Conservation (phyloP, 257 asterid species). For the Rubia yunnanensis region DNA sequence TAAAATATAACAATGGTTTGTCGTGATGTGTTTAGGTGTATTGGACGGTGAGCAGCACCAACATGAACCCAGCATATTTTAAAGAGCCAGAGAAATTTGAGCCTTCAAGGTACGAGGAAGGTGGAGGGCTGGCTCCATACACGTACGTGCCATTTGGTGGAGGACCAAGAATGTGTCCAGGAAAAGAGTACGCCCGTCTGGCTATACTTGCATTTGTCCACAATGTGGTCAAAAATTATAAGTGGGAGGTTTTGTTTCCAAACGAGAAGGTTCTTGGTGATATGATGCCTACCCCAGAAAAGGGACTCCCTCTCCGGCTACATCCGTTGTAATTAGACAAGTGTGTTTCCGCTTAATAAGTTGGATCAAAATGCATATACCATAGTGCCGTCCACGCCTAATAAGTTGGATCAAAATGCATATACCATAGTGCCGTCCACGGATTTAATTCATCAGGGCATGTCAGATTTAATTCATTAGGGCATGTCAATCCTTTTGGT, state of each 20-base stretch:
- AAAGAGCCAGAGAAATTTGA: conserved; percentile 47
- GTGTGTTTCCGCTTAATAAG: not conserved
- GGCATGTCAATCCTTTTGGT: too few species aligned
- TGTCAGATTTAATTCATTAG: too few species aligned
- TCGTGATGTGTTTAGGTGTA: conserved; percentile 43
- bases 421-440: too few species aligned
- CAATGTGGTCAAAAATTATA: conserved; percentile 39
- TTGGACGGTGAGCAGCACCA: conserved; percentile 59
- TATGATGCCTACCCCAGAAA: conserved; percentile 71
- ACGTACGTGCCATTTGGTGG: conserved; percentile 65
- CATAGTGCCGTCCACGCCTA: not conserved
- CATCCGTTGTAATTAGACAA: not conserved
- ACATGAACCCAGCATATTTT: conserved; percentile 45
- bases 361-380: conserved; percentile 8
- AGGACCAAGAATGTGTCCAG: conserved; percentile 73
- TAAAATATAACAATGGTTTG: too few species aligned
- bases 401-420: too few species aligned
- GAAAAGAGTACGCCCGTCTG: conserved; percentile 70
- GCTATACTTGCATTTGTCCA: conserved; percentile 50
- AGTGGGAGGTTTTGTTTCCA: conserved; percentile 53
- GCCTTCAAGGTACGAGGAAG: conserved; percentile 49
- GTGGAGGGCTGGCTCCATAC: conserved; percentile 38
- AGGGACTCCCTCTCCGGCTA: conserved; percentile 54
- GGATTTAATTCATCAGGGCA: too few species aligned
- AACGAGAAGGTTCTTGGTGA: conserved; percentile 64